Base-by-base conservation (phyloP, 768 basidiomycete species). In the Rhodotorula diobovata region DNA sequence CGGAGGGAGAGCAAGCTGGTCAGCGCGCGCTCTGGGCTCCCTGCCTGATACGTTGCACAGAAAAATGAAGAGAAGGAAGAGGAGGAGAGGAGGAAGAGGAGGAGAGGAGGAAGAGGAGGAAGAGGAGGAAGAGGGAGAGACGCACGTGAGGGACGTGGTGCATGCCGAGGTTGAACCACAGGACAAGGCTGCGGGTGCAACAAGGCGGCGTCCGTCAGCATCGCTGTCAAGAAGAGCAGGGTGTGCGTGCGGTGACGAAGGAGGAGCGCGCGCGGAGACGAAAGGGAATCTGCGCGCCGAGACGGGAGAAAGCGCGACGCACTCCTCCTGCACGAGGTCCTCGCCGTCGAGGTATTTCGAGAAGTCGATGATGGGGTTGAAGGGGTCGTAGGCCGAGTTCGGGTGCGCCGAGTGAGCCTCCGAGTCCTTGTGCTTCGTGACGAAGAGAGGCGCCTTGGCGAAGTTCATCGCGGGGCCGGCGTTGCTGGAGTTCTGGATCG, bases 281-380 rank as follows among this genome's bases (percentile, higher is more conserved):
- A n/a, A n/a, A n/a, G n/a, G n/a, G n/a, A n/a, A n/a, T n/a, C n/a
- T n/a, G n/a, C n/a, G n/a, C n/a, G n/a, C n/a, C n/a, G n/a, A n/a
- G n/a, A n/a, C n/a, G n/a, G n/a, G n/a, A n/a, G n/a, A n/a, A n/a
- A n/a, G n/a, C n/a, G 74, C 28, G 30, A 77, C 76, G 14, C 79
- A 66, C 54, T 81, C 80, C 67, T 81, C 78, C 57, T 81, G 80
- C 10, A 70, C 76, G 28, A 80, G 63, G 28, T 66, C 67, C 71
- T 81, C 80, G 53, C 77, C 78, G 58, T 81, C 67, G 61, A 80
- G 76, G 70, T 77, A 81, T 55, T 78, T 73, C 41, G 45, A 46
- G 45, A 80, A 81, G 68, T 80, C 74, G 65, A 81, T 69, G 54
- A 80, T 46, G 9, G 79, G 80, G 67, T 77, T 60, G 34, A 51